Evolutionary conservation across 2,329 filamentous ascomycete species (phyloP).

Genomic region (Fusarium sororula): DNA sequence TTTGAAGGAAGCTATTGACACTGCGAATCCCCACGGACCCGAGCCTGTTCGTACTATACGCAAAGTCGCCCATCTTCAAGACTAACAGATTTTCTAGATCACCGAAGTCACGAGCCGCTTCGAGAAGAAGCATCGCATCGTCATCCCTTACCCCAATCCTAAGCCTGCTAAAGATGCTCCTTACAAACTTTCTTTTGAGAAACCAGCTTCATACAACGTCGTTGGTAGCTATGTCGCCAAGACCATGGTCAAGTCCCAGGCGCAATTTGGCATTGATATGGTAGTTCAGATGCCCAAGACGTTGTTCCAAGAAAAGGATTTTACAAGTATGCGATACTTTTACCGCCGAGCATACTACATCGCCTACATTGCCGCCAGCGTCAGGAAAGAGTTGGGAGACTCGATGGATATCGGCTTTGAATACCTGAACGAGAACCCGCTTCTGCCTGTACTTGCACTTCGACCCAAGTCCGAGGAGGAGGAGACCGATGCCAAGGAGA

Average conservation of each 20-base stretch:
- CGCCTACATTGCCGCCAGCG: slow-evolving; percentile 77
- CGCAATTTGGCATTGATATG: slow-evolving; percentile 75
- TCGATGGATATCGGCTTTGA: slow-evolving; percentile 70
- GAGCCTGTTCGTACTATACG: slow-evolving; percentile 56
- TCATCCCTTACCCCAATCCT: slow-evolving; percentile 87
- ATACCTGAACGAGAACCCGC: slow-evolving; percentile 74
- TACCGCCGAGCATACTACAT: slow-evolving; percentile 94
- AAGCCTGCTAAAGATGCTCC: slow-evolving; percentile 77
- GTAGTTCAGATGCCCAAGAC: slow-evolving; percentile 83
- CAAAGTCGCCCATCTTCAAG: not conserved
- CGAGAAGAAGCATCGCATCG: slow-evolving; percentile 72
- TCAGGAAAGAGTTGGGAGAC: slow-evolving; percentile 66
- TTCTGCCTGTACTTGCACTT: slow-evolving; percentile 74
- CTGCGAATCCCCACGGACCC: slow-evolving; percentile 59
- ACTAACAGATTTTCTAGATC: slow-evolving; percentile 60
- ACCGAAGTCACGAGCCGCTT: slow-evolving; percentile 72
- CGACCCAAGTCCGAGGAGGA: slow-evolving; percentile 46
- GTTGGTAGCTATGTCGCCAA: slow-evolving; percentile 86
- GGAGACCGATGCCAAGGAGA: slow-evolving; percentile 16
- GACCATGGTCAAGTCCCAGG: slow-evolving; percentile 74
- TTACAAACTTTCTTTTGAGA: slow-evolving; percentile 82
- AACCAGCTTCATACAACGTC: slow-evolving; percentile 82
- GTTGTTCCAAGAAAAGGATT: slow-evolving; percentile 94
- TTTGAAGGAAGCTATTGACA: slow-evolving; percentile 63
- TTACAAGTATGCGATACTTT: slow-evolving; percentile 90